Percentiles rank a stretch among this genome's conserved stretches.
Conservation (phyloP, 129 eudicot species). For the Flaveria sonorensis region DNA sequence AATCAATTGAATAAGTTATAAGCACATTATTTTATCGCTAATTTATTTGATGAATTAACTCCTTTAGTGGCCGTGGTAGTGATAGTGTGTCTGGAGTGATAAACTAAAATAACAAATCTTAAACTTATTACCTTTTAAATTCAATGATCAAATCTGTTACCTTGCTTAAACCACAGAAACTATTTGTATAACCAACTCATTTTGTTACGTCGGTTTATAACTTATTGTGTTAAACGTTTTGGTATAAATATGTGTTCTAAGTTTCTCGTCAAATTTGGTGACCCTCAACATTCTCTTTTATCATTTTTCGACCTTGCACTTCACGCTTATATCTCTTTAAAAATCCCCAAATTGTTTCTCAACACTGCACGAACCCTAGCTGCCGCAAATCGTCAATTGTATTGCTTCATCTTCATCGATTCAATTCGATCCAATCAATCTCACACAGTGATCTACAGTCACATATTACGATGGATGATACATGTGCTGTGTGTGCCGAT, state of each 20-base stretch:
- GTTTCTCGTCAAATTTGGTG: not conserved
- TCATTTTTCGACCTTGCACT: not conserved
- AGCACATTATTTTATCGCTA: too few species aligned
- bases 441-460: conserved; percentile 6
- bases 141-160: too few species aligned
- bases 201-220: too few species aligned
- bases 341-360: conserved; percentile 23
- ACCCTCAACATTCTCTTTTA: not conserved
- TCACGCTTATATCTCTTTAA: not conserved
- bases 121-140: too few species aligned
- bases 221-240: too few species aligned
- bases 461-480: conserved; percentile 65
- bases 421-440: not conserved
- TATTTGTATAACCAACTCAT: too few species aligned
- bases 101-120: too few species aligned
- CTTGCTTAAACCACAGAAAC: too few species aligned
- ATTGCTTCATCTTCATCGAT: conserved; percentile 13
- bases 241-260: not conserved
- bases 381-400: conserved; percentile 32
- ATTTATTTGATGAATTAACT: too few species aligned
- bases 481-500: conserved; percentile 97
- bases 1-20: too few species aligned
- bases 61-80: too few species aligned
- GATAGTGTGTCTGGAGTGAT: too few species aligned
- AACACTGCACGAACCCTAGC: conserved; percentile 33